Conservation (phyloP, 1,284 basidiomycete species). For the Sanghuangporus baumii region DNA sequence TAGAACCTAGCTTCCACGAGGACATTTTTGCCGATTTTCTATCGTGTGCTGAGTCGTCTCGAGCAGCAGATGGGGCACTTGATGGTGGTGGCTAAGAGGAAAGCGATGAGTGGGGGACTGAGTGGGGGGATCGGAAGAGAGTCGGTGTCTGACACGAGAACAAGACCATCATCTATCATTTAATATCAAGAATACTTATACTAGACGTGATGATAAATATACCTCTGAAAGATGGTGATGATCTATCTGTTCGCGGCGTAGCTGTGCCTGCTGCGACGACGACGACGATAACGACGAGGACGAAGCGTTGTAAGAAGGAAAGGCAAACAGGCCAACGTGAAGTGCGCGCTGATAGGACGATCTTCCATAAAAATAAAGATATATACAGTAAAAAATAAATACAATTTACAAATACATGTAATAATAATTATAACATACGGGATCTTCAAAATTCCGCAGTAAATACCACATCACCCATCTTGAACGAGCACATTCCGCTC, state of each 20-base stretch:
- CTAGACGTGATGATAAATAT: too few relatives aligned
- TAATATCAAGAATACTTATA: too few relatives aligned
- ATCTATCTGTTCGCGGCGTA: background rate
- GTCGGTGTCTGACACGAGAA: background rate
- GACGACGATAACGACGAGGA: background rate
- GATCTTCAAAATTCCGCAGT: too few relatives aligned
- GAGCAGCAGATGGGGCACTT: background rate
- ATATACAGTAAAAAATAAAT: background rate
- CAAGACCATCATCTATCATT: background rate
- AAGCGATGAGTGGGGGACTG: background rate
- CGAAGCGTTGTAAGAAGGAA: background rate
- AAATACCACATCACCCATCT: too few relatives aligned
- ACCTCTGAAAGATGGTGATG: background rate
- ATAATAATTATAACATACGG: too few relatives aligned
- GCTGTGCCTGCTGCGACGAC: background rate
- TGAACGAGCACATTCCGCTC: too few relatives aligned
- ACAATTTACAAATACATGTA: background rate
- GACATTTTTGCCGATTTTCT: constrained; percentile 26
- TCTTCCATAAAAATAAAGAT: background rate
- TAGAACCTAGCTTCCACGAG: constrained; percentile 42
- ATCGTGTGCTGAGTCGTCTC: background rate
- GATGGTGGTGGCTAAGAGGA: background rate
- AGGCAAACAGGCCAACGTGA: background rate
- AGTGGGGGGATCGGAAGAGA: background rate
- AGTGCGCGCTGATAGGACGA: constrained; percentile 3